Conservation (phyloP, 768 basidiomycete species). For the Lepiota venenata region DNA sequence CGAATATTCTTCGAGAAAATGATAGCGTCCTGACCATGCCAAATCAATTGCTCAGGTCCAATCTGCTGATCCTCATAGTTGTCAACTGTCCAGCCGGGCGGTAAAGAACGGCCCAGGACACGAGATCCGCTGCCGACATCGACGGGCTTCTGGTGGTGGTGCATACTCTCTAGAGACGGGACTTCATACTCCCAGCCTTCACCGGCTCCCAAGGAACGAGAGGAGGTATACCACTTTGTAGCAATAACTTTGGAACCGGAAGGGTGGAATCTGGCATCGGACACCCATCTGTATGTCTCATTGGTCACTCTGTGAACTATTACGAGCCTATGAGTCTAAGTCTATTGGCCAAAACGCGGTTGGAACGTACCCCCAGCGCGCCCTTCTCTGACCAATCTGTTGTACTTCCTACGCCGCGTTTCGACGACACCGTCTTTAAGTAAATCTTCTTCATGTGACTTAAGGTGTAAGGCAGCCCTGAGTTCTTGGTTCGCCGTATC, state of each 20-base stretch:
- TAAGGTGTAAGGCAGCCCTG: constrained; percentile 28
- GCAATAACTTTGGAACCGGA: constrained; percentile 59
- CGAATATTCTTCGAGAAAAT: constrained; percentile 65
- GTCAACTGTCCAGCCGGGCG: constrained; percentile 55
- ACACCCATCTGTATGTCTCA: constrained; percentile 71
- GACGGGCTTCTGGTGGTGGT: constrained; percentile 23
- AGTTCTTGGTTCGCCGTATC: constrained; percentile 27
- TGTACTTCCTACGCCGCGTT: constrained; percentile 39
- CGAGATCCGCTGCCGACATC: constrained; percentile 46
- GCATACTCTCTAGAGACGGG: constrained; percentile 36
- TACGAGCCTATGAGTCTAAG: background rate
- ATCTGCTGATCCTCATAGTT: constrained; percentile 69
- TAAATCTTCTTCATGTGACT: constrained; percentile 41
- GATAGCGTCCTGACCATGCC: constrained; percentile 52
- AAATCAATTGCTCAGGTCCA: constrained; percentile 69
- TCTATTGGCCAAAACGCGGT: background rate
- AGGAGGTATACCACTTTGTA: constrained; percentile 76
- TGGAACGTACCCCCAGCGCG: constrained; percentile 39
- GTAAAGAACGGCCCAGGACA: constrained; percentile 53
- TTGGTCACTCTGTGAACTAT: constrained; percentile 57
- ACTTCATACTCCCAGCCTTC: constrained; percentile 71
- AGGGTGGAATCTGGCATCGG: constrained; percentile 70
- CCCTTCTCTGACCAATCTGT: constrained; percentile 56
- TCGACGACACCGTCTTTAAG: constrained; percentile 51
- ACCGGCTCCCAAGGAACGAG: constrained; percentile 62